phyloP scores from a whole-genome alignment of 1,139 yeast genomes.

The Sugiyamaella japonica region DNA sequence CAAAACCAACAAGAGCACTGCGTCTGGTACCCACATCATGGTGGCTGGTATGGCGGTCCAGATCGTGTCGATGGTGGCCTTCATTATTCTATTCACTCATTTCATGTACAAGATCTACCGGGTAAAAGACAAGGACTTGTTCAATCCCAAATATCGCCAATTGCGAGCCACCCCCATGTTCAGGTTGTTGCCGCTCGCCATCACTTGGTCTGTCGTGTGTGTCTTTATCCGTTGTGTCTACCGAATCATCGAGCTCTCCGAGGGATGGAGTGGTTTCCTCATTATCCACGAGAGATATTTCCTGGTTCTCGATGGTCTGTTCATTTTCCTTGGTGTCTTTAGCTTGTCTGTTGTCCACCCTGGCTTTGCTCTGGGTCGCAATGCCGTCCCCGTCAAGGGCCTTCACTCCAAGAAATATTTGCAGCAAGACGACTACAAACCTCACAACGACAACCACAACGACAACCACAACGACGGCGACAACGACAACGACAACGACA shows the following conservation, averaged over 20 bases:
- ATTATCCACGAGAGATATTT: constrained; percentile 71
- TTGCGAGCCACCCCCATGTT: constrained; percentile 48
- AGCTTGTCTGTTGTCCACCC: constrained; percentile 63
- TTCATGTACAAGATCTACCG: constrained; percentile 52
- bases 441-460: too few species aligned
- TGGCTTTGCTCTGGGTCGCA: constrained; percentile 43
- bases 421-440: neutral
- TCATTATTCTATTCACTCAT: constrained; percentile 56
- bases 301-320: constrained; percentile 72
- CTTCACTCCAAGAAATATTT: constrained; percentile 20
- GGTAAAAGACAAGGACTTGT: constrained; percentile 24
- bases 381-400: constrained; percentile 30
- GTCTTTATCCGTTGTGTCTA: constrained; percentile 75
- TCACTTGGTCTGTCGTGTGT: constrained; percentile 53
- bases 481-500: too few species aligned
- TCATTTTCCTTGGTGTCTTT: constrained; percentile 53
- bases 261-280: constrained; percentile 75
- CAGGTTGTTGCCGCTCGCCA: constrained; percentile 28
- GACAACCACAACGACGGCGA: too few species aligned
- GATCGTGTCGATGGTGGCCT: constrained; percentile 68
- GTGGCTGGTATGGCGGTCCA: constrained; percentile 82
- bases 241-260: constrained; percentile 73
- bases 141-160: constrained; percentile 45
- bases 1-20: constrained; percentile 36
- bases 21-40: constrained; percentile 70